These are phyloP conservation scores for Stachybotrys echinatus DNA, from an alignment of 2,329 filamentous ascomycete species.

Conservation along the genomic window DNA sequence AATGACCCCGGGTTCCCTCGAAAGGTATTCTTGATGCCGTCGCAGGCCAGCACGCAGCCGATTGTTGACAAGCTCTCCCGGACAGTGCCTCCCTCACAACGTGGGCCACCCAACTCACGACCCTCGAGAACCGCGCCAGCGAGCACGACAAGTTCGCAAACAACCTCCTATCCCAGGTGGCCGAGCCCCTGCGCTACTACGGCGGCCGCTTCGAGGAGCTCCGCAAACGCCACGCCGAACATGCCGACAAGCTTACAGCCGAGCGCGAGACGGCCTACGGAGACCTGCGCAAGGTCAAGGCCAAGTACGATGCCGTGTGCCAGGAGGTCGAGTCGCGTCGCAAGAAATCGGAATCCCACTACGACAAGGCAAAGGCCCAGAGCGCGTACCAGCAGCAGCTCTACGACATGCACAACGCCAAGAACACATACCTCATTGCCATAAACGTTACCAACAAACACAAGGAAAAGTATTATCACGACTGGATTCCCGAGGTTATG, in stretches of 20 bases:
- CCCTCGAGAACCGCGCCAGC: constrained; percentile 78
- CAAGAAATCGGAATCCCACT: constrained; percentile 92
- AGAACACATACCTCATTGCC: constrained; percentile 94
- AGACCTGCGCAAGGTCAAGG: constrained; percentile 85
- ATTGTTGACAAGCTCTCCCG: not conserved
- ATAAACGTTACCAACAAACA: constrained; percentile 98
- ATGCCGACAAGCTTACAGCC: constrained; percentile 80
- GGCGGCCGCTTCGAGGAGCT: constrained; percentile 79
- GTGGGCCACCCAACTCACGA: constrained; percentile 90
- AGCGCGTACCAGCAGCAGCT: constrained; percentile 89
- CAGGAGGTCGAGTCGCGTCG: constrained; percentile 91
- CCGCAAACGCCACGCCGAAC: constrained; percentile 85
- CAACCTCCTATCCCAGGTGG: constrained; percentile 73
- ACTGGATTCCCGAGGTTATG: constrained; percentile 90
- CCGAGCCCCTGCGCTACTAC: constrained; percentile 77
- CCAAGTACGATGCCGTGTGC: constrained; percentile 86
- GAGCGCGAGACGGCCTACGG: constrained; percentile 80
- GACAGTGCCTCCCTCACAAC: constrained; percentile 86
- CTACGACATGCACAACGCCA: constrained; percentile 92
- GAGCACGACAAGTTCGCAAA: constrained; percentile 84
- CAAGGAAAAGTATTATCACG: constrained; percentile 95
- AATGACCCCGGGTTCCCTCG: constrained; percentile 91
- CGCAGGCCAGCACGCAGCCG: not conserved
- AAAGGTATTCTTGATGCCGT: constrained; percentile 52
- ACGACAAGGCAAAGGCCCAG: constrained; percentile 90